Conservation (phyloP, 306 rosid genomes). For the Prunus mira region DNA sequence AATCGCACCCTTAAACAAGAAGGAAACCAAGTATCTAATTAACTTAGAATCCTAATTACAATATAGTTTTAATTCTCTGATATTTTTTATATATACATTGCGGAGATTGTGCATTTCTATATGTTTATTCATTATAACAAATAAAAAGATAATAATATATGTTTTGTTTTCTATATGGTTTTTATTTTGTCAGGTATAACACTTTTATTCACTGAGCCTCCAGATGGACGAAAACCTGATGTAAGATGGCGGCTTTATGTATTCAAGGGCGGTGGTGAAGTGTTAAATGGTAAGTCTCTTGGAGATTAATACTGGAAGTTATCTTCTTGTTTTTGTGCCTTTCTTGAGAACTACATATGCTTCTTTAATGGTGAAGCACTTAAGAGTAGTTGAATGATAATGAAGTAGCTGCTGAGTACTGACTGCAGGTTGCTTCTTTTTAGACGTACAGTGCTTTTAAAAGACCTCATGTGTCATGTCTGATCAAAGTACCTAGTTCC, state of each 20-base stretch:
- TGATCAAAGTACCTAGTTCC: neutral
- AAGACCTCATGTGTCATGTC: neutral
- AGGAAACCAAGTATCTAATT: neutral
- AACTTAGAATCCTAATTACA: neutral
- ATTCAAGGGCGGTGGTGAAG: constrained; percentile 96
- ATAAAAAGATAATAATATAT: neutral
- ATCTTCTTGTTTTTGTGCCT: neutral
- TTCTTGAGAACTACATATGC: neutral
- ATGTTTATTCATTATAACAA: neutral
- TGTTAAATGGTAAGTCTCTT: constrained; percentile 61
- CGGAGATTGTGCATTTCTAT: neutral
- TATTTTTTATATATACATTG: neutral
- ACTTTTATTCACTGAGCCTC: constrained; percentile 72
- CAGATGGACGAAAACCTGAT: constrained; percentile 80
- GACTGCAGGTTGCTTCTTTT: neutral
- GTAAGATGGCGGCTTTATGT: constrained; percentile 97
- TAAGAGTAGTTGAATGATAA: neutral
- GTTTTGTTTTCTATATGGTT: constrained; percentile 6
- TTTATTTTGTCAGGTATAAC: constrained; percentile 62
- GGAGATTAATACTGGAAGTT: neutral
- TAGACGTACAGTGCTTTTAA: neutral
- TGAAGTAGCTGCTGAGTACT: neutral
- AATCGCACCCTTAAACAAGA: neutral
- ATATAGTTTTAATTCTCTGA: neutral
- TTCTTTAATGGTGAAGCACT: neutral